Evolutionary conservation across 805 yeast genomes (phyloP).

Genomic region (Metschnikowia kofuensis): DNA sequence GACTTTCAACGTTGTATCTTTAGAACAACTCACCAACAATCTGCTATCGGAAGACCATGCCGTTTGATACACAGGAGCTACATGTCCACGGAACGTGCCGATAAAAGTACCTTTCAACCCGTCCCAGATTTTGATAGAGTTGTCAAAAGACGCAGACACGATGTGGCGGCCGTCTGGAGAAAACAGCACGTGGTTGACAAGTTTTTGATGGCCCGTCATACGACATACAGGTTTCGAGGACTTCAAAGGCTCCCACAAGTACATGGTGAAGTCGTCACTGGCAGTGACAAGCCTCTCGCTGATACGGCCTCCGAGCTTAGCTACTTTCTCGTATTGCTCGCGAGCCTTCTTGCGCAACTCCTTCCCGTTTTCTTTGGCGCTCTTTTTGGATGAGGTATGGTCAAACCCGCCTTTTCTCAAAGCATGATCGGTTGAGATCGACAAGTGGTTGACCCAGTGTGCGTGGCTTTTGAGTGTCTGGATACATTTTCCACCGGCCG

Average conservation of each 20-base stretch:
- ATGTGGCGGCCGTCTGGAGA: conserved; percentile 92
- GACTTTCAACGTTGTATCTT: conserved; percentile 92
- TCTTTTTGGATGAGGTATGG: conserved; percentile 49
- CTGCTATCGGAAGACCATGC: conserved; percentile 97
- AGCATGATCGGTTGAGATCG: conserved; percentile 86
- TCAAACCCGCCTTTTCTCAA: conserved; percentile 87
- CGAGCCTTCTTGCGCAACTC: conserved; percentile 50
- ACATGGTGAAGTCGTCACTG: conserved; percentile 97
- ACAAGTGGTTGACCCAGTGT: conserved; percentile 96
- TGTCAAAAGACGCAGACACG: conserved; percentile 93
- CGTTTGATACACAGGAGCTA: conserved; percentile 95
- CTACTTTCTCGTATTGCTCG: conserved; percentile 59
- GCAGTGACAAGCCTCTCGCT: conserved; percentile 89
- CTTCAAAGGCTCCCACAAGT: conserved; percentile 88
- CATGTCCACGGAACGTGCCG: conserved; percentile 93
- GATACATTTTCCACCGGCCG: conserved; percentile 67
- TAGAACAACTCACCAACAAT: conserved; percentile 86
- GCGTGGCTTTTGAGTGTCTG: conserved; percentile 86
- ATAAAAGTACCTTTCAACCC: conserved; percentile 88
- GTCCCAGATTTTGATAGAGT: conserved; percentile 94
- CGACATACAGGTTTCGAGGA: conserved; percentile 81
- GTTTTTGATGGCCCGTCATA: conserved; percentile 96
- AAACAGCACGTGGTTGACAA: conserved; percentile 92
- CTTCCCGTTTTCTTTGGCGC: conserved; percentile 19
- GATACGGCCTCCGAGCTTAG: conserved; percentile 51